phyloP scores from a whole-genome alignment of 331 rosid genomes.

The Acacia concinna region DNA sequence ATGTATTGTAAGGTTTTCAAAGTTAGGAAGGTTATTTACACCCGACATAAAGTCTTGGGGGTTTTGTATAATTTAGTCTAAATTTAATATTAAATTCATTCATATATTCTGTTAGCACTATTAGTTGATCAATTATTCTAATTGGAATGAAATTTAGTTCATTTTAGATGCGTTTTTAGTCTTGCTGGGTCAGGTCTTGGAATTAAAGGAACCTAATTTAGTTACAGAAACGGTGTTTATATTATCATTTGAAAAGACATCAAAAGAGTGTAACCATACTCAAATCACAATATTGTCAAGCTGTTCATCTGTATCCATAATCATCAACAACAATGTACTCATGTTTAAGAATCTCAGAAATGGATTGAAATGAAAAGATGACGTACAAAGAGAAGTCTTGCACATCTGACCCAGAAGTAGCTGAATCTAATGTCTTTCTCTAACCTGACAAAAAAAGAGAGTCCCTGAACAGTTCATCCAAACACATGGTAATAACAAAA shows the following conservation, averaged over 20 bases:
- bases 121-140: background rate
- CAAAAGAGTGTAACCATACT: background rate
- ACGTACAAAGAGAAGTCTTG: constrained; percentile 81
- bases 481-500: background rate
- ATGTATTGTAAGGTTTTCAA: too few relatives aligned
- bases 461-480: background rate
- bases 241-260: background rate
- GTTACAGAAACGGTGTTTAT: background rate
- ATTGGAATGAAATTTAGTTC: background rate
- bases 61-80: too few relatives aligned
- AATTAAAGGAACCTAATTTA: background rate
- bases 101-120: background rate
- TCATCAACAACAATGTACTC: background rate
- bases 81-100: too few relatives aligned
- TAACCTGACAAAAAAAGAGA: constrained; percentile 51
- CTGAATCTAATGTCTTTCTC: constrained; percentile 95
- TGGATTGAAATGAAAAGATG: background rate
- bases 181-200: background rate
- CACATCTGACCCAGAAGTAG: constrained; percentile 87
- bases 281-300: background rate
- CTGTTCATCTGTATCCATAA: background rate
- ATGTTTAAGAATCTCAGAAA: background rate
- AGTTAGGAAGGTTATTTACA: too few relatives aligned
- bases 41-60: too few relatives aligned
- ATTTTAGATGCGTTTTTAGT: background rate